Evolutionary conservation across 257 asterid genomes (phyloP), one percentile per base, ranked within the genome.

Genomic region (Jasminum sambac): DNA sequence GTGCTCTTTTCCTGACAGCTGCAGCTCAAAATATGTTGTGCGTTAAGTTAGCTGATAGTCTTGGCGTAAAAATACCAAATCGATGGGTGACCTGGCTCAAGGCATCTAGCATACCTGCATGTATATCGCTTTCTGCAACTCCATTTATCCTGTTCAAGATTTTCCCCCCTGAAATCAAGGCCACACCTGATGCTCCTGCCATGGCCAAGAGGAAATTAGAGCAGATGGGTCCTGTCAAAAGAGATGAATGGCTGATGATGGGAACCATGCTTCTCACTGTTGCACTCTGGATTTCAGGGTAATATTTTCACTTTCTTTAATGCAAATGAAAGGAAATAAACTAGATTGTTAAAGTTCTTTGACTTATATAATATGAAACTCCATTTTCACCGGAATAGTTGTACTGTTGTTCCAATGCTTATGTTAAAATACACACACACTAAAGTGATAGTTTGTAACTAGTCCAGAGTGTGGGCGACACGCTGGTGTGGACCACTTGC

Each of bases 1-100:
- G 97, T 61, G 94, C 96, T 24, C 72, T 92, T n/a, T 90, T 90
- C 66, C 85, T 92, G 64, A 88, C 96, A 14, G 98, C 89, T 38
- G 96, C 97, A 52, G 96, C 98, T 55, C 96, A 92, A 42, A 92
- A 88, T 76, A 30, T 90, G 81, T 25, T 92, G 75, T 90, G 97
- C 37, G 37, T 92, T 57, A 90, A 84, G 67, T 63, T 92, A 59
- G 98, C 98, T 0, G 91, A 88, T 69, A 78, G 86, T 57, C 68
- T 85, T n/a, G 98, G 97, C 0, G 96, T 92, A 46, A 16, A 83
- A 21, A 64, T 90, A 57, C 70, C 92, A 4, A 86, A 75, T 67
- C 77, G 79, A 59, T 93, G 97, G 96, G 66, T 85, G 2, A 89
- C 92, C 68, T 90, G 98, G 97, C 72, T 90, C 10, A 90, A 87